Evolutionary conservation across 768 basidiomycete genomes (phyloP).

Genomic region (Kwoniella shandongensis): DNA sequence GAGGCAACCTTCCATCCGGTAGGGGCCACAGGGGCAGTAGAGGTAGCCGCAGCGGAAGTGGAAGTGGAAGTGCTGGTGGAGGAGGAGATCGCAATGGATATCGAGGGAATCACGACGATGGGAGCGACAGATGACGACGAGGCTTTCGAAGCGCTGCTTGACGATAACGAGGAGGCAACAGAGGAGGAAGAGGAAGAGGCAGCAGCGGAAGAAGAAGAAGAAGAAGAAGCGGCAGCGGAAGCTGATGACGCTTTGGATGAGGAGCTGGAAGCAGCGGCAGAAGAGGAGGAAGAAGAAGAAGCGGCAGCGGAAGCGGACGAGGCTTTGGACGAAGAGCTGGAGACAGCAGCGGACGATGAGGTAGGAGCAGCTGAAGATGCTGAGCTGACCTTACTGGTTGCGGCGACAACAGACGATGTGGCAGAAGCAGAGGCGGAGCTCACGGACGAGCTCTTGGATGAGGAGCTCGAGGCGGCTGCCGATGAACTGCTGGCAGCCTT

Average conservation of each 20-base stretch:
- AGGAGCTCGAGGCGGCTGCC: slow-evolving; percentile 1
- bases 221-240: slow-evolving; percentile 1
- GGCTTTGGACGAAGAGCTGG: slow-evolving; percentile 11
- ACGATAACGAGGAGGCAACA: background rate
- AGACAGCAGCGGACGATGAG: background rate
- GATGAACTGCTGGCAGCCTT: slow-evolving; percentile 2
- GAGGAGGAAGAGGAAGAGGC: slow-evolving; percentile 9
- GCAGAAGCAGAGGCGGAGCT: background rate
- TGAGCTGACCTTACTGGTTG: slow-evolving; percentile 2
- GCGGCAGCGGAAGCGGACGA: slow-evolving; percentile 6
- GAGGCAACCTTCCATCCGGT: slow-evolving; percentile 22
- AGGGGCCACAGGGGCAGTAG: slow-evolving; percentile 14
- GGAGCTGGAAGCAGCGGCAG: slow-evolving; percentile 8
- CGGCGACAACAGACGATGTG: slow-evolving; percentile 2
- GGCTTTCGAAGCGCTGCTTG: background rate
- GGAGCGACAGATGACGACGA: slow-evolving; percentile 7
- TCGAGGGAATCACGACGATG: background rate
- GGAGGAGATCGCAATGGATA: background rate
- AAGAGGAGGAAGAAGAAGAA: slow-evolving; percentile 6
- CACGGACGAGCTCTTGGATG: background rate
- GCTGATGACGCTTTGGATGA: slow-evolving; percentile 14
- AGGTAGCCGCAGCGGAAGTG: slow-evolving; percentile 19
- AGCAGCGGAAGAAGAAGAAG: slow-evolving; percentile 5
- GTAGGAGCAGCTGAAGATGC: background rate
- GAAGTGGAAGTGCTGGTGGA: slow-evolving; percentile 15